A percentile compares a stretch with the other conserved stretches of the same genome.
These are phyloP conservation scores for Cytospora paraplurivora DNA, from an alignment of 2,329 filamentous ascomycete genomes.

Conservation along the genomic window DNA sequence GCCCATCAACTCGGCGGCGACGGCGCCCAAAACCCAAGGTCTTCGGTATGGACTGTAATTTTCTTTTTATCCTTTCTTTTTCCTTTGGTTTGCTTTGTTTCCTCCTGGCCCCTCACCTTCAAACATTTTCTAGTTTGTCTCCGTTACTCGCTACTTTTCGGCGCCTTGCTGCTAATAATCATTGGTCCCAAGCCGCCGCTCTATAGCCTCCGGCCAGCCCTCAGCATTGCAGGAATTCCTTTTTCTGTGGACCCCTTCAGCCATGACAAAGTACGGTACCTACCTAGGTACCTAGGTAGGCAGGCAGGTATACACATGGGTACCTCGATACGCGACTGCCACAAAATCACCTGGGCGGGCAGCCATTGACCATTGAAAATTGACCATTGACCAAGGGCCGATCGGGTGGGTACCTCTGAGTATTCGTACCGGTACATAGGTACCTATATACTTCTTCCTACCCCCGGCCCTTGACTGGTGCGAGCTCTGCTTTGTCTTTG, in stretches of 20 bases:
- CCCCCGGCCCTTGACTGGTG: constrained; percentile 8
- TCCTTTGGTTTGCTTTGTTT: not conserved
- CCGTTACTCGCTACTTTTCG: not conserved
- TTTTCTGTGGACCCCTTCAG: constrained; percentile 26
- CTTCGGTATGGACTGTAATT: not conserved
- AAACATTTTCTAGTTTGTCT: not conserved
- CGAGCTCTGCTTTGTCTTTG: not conserved
- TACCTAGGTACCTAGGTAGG: constrained; percentile 13
- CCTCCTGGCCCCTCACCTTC: not conserved
- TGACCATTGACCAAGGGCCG: constrained; percentile 22
- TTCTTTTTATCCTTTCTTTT: not conserved
- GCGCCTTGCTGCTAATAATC: constrained; percentile 2
- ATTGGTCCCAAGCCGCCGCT: constrained; percentile 14
- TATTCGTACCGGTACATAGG: constrained; percentile 26
- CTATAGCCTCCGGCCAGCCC: constrained; percentile 11
- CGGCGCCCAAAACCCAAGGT: not conserved
- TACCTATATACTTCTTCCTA: not conserved
- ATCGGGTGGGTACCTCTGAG: constrained; percentile 20
- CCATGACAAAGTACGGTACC: constrained; percentile 16
- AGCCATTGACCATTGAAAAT: constrained; percentile 4
- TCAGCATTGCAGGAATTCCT: not conserved
- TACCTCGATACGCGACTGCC: constrained; percentile 17
- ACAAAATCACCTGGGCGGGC: not conserved
- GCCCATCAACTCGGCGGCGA: too few species aligned
- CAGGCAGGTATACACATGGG: not conserved